A percentile compares a stretch with the other conserved stretches of the same genome.
These are phyloP conservation scores for Globisporangium rhizosaccharum DNA, from an alignment of 352 stramenopile species.

Conservation along the genomic window DNA sequence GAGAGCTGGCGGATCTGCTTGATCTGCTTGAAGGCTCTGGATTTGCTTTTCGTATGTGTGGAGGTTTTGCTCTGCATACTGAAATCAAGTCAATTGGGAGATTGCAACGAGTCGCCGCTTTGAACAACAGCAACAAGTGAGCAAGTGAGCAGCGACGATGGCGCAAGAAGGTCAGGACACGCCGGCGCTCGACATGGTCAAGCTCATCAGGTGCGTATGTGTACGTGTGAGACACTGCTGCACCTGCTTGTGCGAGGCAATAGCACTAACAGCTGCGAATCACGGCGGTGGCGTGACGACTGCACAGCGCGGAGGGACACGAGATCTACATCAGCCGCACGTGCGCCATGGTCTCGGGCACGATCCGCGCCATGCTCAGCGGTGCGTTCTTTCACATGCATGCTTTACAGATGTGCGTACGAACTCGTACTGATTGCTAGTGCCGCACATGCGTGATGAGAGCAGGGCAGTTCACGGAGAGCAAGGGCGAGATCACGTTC, in stretches of 20 bases:
- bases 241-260: not conserved
- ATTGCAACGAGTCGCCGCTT: not conserved
- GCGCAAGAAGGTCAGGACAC: constrained; percentile 40
- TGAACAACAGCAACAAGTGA: constrained; percentile 1
- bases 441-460: not conserved
- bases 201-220: constrained; percentile 61
- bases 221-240: not conserved
- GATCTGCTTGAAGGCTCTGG: not conserved
- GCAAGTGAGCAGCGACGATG: constrained; percentile 27
- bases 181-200: constrained; percentile 61
- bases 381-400: constrained; percentile 33
- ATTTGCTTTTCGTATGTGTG: not conserved
- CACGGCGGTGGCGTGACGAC: not conserved
- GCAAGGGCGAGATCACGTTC: constrained; percentile 96
- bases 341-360: constrained; percentile 93
- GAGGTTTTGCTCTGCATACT: constrained; percentile 3
- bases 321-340: constrained; percentile 94
- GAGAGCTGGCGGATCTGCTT: not conserved
- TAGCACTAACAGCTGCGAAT: not conserved
- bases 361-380: constrained; percentile 96
- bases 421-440: not conserved
- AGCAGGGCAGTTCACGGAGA: constrained; percentile 88
- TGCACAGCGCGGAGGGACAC: constrained; percentile 88
- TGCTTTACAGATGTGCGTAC: constrained; percentile 10
- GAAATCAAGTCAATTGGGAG: constrained; percentile 6